Evolutionary conservation across 495 filamentous ascomycete genomes (phyloP).

Genomic region (Cryomyces antarcticus): DNA sequence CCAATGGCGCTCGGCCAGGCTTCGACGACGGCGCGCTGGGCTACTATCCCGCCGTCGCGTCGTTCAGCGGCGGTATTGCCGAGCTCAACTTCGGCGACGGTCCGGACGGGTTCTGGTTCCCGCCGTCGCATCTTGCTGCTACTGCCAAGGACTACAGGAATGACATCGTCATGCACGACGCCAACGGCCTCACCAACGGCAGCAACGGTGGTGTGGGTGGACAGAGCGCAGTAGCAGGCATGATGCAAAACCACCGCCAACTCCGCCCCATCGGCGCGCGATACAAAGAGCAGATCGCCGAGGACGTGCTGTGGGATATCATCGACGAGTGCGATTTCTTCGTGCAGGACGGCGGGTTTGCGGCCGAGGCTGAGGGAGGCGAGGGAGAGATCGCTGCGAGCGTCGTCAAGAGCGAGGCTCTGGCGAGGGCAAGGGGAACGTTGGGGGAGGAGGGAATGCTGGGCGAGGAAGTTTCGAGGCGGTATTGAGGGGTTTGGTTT

Average conservation of each 20-base stretch:
- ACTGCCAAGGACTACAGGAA: conserved; percentile 6
- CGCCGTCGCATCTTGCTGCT: conserved; percentile 33
- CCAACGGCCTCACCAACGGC: conserved; percentile 29
- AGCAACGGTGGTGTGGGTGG: conserved; percentile 9
- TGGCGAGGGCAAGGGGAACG: too few species aligned
- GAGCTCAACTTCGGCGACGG: conserved; percentile 77
- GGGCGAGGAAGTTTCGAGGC: too few species aligned
- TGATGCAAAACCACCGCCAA: conserved; percentile 11
- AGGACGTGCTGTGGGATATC: conserved; percentile 81
- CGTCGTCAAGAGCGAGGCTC: too few species aligned
- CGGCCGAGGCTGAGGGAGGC: neutral
- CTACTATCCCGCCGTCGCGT: conserved; percentile 85
- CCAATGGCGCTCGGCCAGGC: conserved; percentile 54
- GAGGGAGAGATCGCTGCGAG: too few species aligned
- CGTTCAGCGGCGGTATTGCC: conserved; percentile 76
- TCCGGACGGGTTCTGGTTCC: conserved; percentile 62
- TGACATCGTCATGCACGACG: conserved; percentile 8
- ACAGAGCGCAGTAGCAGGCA: neutral
- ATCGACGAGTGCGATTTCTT: conserved; percentile 79
- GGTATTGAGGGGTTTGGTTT: too few species aligned
- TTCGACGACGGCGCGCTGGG: conserved; percentile 88
- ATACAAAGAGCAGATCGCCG: conserved; percentile 85
- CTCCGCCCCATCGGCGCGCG: conserved; percentile 50
- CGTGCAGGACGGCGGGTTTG: conserved; percentile 35
- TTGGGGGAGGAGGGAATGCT: too few species aligned